These are phyloP conservation scores for Turritis glabra DNA, from an alignment of 345 rosid species.

Conservation along the genomic window DNA sequence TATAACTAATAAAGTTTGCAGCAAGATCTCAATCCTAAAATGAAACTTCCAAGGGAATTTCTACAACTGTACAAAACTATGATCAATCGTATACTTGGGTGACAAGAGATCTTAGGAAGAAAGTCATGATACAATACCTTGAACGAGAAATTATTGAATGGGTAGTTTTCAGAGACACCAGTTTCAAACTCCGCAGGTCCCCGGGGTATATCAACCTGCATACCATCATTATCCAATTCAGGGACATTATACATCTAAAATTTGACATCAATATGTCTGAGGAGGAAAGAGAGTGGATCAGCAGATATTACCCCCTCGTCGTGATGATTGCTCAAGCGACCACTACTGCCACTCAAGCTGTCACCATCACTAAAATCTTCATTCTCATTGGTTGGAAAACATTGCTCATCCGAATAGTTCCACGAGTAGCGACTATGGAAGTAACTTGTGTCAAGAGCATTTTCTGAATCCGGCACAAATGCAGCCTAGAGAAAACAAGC, in stretches of 20 bases:
- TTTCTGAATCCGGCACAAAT: conserved; percentile 79
- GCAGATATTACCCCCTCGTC: conserved; percentile 62
- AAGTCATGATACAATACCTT: conserved; percentile 59
- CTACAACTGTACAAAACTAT: conserved; percentile 1
- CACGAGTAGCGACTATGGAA: conserved; percentile 78
- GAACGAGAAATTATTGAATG: conserved; percentile 88
- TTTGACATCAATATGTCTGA: conserved; percentile 3
- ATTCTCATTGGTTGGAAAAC: conserved; percentile 56
- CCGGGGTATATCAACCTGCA: conserved; percentile 76
- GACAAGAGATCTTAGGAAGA: conserved; percentile 6
- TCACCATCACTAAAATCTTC: conserved; percentile 76
- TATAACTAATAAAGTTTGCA: background rate
- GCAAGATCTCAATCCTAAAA: background rate
- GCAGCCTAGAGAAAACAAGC: conserved; percentile 60
- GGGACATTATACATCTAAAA: conserved; percentile 19
- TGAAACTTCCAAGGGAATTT: background rate
- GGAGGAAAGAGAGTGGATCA: background rate
- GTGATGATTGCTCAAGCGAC: conserved; percentile 70
- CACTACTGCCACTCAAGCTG: conserved; percentile 58
- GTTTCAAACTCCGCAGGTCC: conserved; percentile 64
- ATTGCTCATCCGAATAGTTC: conserved; percentile 53
- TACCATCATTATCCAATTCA: conserved; percentile 29
- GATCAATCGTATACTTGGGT: conserved; percentile 3
- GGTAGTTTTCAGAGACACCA: conserved; percentile 57
- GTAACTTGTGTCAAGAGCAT: conserved; percentile 86